Conservation (phyloP, 139 green algal genomes). For the Diplosphaera chodatii region DNA sequence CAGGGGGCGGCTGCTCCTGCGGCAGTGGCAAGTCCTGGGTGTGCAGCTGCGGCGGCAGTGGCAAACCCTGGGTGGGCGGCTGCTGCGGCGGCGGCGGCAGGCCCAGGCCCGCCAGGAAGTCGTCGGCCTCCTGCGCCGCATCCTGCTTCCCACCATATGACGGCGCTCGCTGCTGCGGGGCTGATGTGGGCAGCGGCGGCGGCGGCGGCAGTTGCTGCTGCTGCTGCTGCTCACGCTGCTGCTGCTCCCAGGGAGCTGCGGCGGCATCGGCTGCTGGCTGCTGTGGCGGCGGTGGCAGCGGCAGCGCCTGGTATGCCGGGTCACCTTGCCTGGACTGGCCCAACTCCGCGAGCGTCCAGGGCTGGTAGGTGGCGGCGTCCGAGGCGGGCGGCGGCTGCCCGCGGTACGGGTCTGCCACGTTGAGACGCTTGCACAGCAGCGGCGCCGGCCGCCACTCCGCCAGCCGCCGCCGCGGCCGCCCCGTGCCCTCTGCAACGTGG, state of each 20-base stretch:
- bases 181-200: neutral
- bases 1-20: no score
- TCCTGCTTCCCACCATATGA: constrained; percentile 9
- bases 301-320: constrained; percentile 4
- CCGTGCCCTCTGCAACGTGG: no score
- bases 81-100: neutral
- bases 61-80: neutral
- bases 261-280: neutral
- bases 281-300: constrained; percentile 5
- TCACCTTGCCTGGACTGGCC: neutral
- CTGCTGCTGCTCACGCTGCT: constrained; percentile 5
- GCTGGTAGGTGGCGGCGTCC: neutral
- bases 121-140: constrained; percentile 17
- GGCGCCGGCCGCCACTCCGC: no score
- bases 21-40: no score
- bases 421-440: constrained; percentile 90
- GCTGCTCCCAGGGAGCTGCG: constrained; percentile 4
- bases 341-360: neutral
- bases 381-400: constrained; percentile 11
- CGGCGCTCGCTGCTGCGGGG: no score
- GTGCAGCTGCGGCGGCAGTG: neutral
- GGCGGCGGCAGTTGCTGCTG: constrained; percentile 2
- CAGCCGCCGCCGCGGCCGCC: no score
- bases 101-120: constrained; percentile 37
- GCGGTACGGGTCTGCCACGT: constrained; percentile 77